Conservation (phyloP, 2,329 filamentous ascomycete genomes). For the Paramyrothecium roridum region DNA sequence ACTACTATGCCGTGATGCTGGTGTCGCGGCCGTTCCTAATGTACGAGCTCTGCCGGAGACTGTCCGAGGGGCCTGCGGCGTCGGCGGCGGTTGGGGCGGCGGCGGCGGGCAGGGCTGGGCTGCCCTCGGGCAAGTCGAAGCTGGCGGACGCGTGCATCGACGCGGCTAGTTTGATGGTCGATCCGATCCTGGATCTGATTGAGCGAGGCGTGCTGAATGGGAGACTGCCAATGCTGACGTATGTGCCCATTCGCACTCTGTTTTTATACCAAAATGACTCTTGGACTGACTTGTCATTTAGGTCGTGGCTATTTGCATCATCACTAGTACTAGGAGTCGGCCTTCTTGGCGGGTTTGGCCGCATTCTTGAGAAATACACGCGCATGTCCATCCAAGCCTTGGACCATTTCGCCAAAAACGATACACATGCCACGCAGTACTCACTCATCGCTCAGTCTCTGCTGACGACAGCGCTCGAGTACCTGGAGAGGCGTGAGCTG, state of each 20-base stretch:
- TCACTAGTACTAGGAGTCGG: conserved; percentile 50
- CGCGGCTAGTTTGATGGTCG: conserved; percentile 51
- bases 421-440: conserved; percentile 50
- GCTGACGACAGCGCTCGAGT: conserved; percentile 39
- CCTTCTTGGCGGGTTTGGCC: conserved; percentile 48
- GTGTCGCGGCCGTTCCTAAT: conserved; percentile 54
- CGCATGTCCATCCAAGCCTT: conserved; percentile 44
- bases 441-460: conserved; percentile 51
- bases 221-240: conserved; percentile 48
- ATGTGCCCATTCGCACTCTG: conserved; percentile 18
- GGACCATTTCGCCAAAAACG: conserved; percentile 45
- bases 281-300: conserved; percentile 11
- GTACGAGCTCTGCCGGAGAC: conserved; percentile 47
- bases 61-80: conserved; percentile 29
- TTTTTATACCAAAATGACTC: too few relatives aligned
- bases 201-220: conserved; percentile 37
- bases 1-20: conserved; percentile 57
- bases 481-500: conserved; percentile 45
- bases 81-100: neutral
- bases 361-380: conserved; percentile 48
- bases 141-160: conserved; percentile 54
- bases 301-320: conserved; percentile 52
- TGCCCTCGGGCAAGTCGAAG: conserved; percentile 42
- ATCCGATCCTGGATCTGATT: conserved; percentile 42
- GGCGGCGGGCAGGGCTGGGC: conserved; percentile 10